A percentile compares a stretch with the other conserved stretches of the same genome.
These are phyloP conservation scores for Jamesozyma hellenica DNA, from an alignment of 805 yeast genomes.

Conservation along the genomic window DNA sequence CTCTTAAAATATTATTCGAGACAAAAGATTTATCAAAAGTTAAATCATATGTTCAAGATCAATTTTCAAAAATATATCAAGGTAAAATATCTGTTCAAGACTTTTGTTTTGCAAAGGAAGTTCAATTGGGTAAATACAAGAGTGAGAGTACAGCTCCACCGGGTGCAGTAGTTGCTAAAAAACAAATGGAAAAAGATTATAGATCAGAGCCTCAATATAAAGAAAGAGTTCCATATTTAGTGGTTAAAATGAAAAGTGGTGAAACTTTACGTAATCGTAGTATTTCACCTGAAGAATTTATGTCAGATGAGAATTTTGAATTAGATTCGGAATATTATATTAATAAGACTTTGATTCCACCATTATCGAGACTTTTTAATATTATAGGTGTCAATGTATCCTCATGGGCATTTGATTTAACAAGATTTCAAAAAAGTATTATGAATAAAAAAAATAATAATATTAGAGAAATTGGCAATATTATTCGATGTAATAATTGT, in stretches of 20 bases:
- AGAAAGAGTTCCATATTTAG: conserved; percentile 83
- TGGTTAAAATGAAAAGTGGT: conserved; percentile 47
- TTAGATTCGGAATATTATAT: conserved; percentile 84
- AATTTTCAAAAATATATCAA: conserved; percentile 56
- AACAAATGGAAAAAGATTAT: conserved; percentile 51
- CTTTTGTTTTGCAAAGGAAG: conserved; percentile 87
- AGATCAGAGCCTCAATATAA: conserved; percentile 76
- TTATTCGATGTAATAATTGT: conserved; percentile 26
- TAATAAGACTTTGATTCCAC: conserved; percentile 75
- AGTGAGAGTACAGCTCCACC: conserved; percentile 70
- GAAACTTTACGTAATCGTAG: conserved; percentile 66
- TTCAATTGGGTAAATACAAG: conserved; percentile 73
- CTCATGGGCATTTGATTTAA: conserved; percentile 68
- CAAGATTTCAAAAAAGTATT: conserved; percentile 27
- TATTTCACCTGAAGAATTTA: conserved; percentile 63
- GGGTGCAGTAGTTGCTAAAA: conserved; percentile 75
- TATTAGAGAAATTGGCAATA: conserved; percentile 1
- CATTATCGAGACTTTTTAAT: conserved; percentile 74
- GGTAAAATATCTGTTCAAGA: conserved; percentile 65
- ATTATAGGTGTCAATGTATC: conserved; percentile 72
- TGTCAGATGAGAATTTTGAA: conserved; percentile 34
- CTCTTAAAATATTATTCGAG: conserved; percentile 60
- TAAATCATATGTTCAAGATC: conserved; percentile 50
- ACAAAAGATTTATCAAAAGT: conserved; percentile 61
- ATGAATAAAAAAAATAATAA: conserved; percentile 3